Base-by-base conservation (phyloP, 139 green algal species). In the Picochlorum sp. region DNA sequence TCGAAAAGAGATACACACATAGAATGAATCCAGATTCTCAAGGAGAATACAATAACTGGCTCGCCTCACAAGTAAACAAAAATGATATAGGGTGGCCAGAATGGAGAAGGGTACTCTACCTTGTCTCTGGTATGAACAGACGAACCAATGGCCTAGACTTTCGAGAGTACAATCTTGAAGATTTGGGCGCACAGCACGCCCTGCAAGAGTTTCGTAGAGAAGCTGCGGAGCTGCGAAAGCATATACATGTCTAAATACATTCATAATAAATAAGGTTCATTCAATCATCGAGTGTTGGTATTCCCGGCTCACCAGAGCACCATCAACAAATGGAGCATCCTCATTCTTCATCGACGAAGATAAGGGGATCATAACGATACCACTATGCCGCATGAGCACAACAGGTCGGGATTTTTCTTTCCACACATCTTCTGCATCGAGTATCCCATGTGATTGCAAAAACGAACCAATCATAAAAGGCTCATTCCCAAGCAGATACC, bases 41-140 rank as follows among this genome's bases (percentile, higher is more conserved):
- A 65, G 76, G 66, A 67, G 31, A 47, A 2, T 84, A 83, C 62
- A 77, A 77, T 26, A 31, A 59, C 2, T 79, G 65, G 68, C 58
- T 83, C 24, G 70, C 60, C 24, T 60, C 71, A 1, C 34, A 45
- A 45, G 50, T 2, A 54, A 7, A 45, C n/a, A n/a, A 18, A 47
- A 63, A 6, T 54, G 54, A 4, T 21, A 38, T 6, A n/a, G 30
- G 3, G 41, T 64, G 37, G 60, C 60, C 60, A 6, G 5, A 44
- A 3, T 82, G 76, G 76, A 54, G 76, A n/a, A n/a, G 30, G 4
- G n/a, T 61, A 15, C 45, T 82, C 63, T 82, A 82, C 26, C 30
- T 70, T 2, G 55, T 47, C 2, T 41, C 24, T 20, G 63, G 69
- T 13, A 49, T 23, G 26, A 58, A 62, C 1, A 54, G 62, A 68